phyloP scores from a whole-genome alignment of 23 red algal genomes.

The Gracilaria domingensis region DNA sequence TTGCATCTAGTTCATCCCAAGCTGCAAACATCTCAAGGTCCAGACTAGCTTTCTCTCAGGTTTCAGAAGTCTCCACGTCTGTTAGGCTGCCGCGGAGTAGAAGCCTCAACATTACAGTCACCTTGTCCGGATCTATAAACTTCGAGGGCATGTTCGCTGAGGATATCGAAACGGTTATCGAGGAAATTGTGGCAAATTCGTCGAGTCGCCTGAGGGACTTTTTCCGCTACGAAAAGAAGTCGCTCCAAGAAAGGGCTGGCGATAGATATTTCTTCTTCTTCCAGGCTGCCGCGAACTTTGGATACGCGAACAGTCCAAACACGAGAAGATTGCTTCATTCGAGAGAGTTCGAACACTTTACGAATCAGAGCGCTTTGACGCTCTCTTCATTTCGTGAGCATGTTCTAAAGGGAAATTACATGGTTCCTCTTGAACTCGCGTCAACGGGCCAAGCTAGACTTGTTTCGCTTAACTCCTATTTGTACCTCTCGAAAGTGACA shows the following conservation, averaged over 20 bases:
- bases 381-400: background rate
- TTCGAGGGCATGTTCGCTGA: background rate
- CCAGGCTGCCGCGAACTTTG: slow-evolving; percentile 31
- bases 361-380: background rate
- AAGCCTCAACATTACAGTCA: background rate
- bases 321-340: background rate
- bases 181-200: background rate
- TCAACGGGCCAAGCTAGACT: background rate
- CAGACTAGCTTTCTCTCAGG: background rate
- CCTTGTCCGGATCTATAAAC: background rate
- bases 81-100: background rate
- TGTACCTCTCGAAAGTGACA: background rate
- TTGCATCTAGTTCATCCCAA: background rate
- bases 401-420: background rate
- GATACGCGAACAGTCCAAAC: background rate
- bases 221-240: background rate
- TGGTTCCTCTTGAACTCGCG: background rate
- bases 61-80: background rate
- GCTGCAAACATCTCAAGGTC: slow-evolving; percentile 31
- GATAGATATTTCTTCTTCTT: slow-evolving; percentile 28
- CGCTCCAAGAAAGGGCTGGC: slow-evolving; percentile 3
- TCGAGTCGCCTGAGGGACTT: background rate
- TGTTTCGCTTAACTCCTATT: background rate
- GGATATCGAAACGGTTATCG: slow-evolving; percentile 12
- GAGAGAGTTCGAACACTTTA: background rate